Conservation (phyloP, 805 yeast species). For the Zygosaccharomyces rouxii region DNA sequence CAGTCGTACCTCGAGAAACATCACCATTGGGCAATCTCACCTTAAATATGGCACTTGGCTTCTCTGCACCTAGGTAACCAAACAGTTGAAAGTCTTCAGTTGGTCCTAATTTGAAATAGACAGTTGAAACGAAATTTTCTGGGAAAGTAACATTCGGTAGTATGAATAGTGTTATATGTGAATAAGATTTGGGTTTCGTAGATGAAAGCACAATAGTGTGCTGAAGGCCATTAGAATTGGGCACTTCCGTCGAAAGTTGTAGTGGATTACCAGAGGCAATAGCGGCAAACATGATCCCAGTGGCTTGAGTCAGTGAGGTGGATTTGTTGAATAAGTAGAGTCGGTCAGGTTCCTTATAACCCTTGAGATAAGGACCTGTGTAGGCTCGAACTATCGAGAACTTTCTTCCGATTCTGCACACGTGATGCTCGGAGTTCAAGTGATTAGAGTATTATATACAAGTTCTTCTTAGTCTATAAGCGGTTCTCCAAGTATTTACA, state of each 20-base stretch:
- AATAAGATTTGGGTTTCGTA: slow-evolving; percentile 37
- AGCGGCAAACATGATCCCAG: slow-evolving; percentile 35
- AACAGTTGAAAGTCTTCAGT: slow-evolving; percentile 54
- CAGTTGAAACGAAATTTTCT: slow-evolving; percentile 69
- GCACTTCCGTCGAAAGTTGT: slow-evolving; percentile 35
- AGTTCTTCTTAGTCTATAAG: background rate
- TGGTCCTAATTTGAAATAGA: slow-evolving; percentile 78
- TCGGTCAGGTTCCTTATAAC: background rate
- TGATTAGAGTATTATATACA: slow-evolving; percentile 5
- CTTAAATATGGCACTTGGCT: slow-evolving; percentile 90
- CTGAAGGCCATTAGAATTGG: slow-evolving; percentile 37
- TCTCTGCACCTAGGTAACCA: slow-evolving; percentile 57
- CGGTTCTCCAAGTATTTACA: background rate
- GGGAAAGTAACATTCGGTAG: slow-evolving; percentile 79
- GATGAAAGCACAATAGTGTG: slow-evolving; percentile 36
- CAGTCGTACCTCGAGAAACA: background rate
- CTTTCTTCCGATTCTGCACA: slow-evolving; percentile 9
- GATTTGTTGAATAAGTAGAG: background rate
- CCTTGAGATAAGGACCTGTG: background rate
- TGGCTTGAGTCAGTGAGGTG: background rate
- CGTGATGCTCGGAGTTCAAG: slow-evolving; percentile 6
- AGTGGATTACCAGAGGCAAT: slow-evolving; percentile 39
- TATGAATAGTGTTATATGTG: slow-evolving; percentile 78
- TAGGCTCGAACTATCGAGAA: slow-evolving; percentile 11
- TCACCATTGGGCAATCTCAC: slow-evolving; percentile 43